phyloP scores from a whole-genome alignment of 108 stramenopile genomes.

The Thalassiosira profunda region DNA sequence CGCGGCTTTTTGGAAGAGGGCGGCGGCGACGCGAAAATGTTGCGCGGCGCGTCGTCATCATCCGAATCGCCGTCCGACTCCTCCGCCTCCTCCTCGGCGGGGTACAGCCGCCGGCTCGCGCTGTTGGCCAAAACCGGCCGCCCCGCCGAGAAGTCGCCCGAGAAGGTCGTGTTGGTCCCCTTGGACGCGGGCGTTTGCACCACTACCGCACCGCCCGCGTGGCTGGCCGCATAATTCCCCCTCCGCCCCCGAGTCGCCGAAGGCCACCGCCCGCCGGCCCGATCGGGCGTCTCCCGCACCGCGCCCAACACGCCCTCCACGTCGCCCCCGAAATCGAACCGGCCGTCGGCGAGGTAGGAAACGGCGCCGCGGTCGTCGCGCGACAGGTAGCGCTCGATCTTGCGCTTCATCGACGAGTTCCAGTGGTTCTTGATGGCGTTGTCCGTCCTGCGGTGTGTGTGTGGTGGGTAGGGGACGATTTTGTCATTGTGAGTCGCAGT shows the following conservation, averaged over 20 bases:
- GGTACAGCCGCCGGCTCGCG: no score
- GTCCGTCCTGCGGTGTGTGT: slow-evolving; percentile 93
- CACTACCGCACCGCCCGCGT: no score
- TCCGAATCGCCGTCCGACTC: slow-evolving; percentile 14
- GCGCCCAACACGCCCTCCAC: slow-evolving; percentile 82
- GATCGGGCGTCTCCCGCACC: slow-evolving; percentile 56
- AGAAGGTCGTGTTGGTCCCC: no score
- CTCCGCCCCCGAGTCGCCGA: no score
- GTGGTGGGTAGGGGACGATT: slow-evolving; percentile 19
- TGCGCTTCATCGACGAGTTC: slow-evolving; percentile 92
- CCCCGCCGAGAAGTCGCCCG: no score
- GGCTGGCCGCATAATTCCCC: no score
- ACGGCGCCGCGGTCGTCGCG: no score
- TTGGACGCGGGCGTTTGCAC: no score
- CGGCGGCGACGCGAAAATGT: slow-evolving; percentile 36
- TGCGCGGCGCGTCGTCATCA: background rate
- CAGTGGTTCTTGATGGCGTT: slow-evolving; percentile 99
- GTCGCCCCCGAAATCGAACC: slow-evolving; percentile 90
- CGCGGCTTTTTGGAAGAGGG: slow-evolving; percentile 4
- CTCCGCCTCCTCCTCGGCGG: slow-evolving; percentile 11
- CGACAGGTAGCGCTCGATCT: slow-evolving; percentile 78
- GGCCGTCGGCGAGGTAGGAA: no score
- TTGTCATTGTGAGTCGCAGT: background rate
- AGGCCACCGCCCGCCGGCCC: no score
- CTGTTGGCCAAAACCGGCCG: no score